Evolutionary conservation across 495 filamentous ascomycete genomes (phyloP), one percentile per base, ranked within the genome.

Genomic region (Xylaria intraflava): DNA sequence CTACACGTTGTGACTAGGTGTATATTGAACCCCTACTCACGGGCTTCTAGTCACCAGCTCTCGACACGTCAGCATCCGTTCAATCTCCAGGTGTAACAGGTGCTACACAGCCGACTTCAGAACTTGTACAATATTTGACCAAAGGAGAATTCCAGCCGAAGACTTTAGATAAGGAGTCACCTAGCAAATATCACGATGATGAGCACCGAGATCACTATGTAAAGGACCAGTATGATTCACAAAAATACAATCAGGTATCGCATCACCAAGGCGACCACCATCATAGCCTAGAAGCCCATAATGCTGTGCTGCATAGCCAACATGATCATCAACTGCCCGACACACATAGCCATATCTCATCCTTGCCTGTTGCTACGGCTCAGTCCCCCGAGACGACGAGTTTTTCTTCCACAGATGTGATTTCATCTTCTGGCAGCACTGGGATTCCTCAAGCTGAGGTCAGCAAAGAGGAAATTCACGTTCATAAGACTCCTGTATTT

Each of bases 111-210:
- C 54, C 55, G 31, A 58, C 49, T 10, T 54, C 72, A 9, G 67
- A 70, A n/a, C 44, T 79, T 16, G 75, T 79, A 8, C 75, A 72
- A 49, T 78, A 77, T 53, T 69, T 75, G 41, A 75, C 75, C 2
- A 77, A 75, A 57, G 78, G 78, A 40, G 78, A 80, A 70, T 78
- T 69, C 45, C 69, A 78, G 24, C 76, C 76, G n/a, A 61, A 49
- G n/a, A 49, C 45, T 43, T 53, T 59, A 16, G 63, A 63, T 49
- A 49, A 57, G 40, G 57, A 62, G 11, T 59, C 68, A 24, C 56
- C 60, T 51, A 65, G 64, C 60, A 60, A 64, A 53, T 63, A 59
- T 19, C 30, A 62, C 38, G 36, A 36, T 30, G 23, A 53, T 42
- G 51, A 49, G 35, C 49, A 53, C 29, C 53, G 41, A 22, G 51